Percentiles rank a stretch among this genome's conserved stretches.
phyloP scores from a whole-genome alignment of 1,139 yeast species.

The Yamadazyma mexicana region DNA sequence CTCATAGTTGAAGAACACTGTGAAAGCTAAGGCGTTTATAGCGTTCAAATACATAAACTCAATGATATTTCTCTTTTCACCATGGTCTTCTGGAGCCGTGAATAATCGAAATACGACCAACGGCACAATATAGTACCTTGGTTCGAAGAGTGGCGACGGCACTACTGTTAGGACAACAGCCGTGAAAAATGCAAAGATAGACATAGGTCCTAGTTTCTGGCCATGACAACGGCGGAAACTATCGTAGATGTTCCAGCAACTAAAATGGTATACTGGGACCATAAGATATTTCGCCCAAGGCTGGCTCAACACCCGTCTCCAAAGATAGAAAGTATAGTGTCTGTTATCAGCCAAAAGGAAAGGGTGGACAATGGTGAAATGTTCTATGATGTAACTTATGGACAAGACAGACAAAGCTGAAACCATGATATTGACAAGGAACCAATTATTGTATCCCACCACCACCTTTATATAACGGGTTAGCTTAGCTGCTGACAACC shows the following conservation, averaged over 20 bases:
- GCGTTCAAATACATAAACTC: conserved; percentile 65
- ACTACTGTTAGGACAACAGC: conserved; percentile 64
- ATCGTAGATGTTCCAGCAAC: conserved; percentile 48
- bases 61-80: conserved; percentile 31
- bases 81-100: conserved; percentile 38
- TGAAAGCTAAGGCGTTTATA: conserved; percentile 53
- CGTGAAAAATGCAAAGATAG: conserved; percentile 45
- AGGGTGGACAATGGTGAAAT: conserved; percentile 80
- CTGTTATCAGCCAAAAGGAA: conserved; percentile 92
- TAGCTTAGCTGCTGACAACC: conserved; percentile 49
- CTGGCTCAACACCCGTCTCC: conserved; percentile 57
- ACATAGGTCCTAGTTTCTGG: conserved; percentile 26
- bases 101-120: conserved; percentile 70
- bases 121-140: conserved; percentile 87
- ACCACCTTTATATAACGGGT: conserved; percentile 32
- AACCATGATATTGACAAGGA: conserved; percentile 11
- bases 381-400: conserved; percentile 52
- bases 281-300: conserved; percentile 42
- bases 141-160: conserved; percentile 92
- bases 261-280: conserved; percentile 73
- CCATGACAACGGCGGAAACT: conserved; percentile 16
- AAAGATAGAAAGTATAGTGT: conserved; percentile 86
- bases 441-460: conserved; percentile 13
- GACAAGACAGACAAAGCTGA: conserved; percentile 22
- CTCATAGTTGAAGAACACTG: conserved; percentile 59